Evolutionary conservation across 2,329 filamentous ascomycete species (phyloP), one percentile per base, ranked within the genome.

Genomic region (Berkeleyomyces rouxiae): DNA sequence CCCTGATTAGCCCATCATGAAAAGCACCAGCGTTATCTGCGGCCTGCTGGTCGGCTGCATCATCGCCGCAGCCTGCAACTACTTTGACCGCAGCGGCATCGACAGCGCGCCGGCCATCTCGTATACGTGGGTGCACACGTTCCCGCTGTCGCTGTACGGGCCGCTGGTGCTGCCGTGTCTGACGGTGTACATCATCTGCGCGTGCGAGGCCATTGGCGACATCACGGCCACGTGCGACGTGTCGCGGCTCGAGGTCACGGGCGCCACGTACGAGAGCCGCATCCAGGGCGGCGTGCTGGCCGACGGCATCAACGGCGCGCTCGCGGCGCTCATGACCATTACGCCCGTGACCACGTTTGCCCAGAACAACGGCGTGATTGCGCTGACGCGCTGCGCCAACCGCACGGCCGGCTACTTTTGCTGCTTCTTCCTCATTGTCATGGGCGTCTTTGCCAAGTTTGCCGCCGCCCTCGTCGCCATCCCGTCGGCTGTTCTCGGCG

Each of bases 351-450:
- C 83, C 1, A 86, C 84, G 0, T 91, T 91, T 67, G 88, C 88
- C 0, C 87, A 91, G 71, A 92, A 92, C 75, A 91, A 92, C 70
- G 88, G 88, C 43, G 87, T 92, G 60, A 91, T 93, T 65, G 86
- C 88, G 0, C 77, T 93, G 53, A 93, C 88, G 0, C 81, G 87
- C 13, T 92, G 88, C 71, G 88, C 88, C 0, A 92, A 90, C 71
- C 82, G 88, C 61, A 86, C 84, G 57, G 89, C 88, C 4, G 89
- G 89, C 3, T 90, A 90, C 71, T 86, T 84, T 58, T 87, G 84
- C 70, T 90, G 81, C 71, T 78, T 87, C 68, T 90, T 90, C 76
- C 79, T 93, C 9, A 73, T 93, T 65, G 72, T 93, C 67, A 90
- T 90, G 82, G 89, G 89, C 13, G 76, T 93, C 65, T 90, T 92